phyloP scores from a whole-genome alignment of 2,329 filamentous ascomycete species.

The Cadophora gregata region DNA sequence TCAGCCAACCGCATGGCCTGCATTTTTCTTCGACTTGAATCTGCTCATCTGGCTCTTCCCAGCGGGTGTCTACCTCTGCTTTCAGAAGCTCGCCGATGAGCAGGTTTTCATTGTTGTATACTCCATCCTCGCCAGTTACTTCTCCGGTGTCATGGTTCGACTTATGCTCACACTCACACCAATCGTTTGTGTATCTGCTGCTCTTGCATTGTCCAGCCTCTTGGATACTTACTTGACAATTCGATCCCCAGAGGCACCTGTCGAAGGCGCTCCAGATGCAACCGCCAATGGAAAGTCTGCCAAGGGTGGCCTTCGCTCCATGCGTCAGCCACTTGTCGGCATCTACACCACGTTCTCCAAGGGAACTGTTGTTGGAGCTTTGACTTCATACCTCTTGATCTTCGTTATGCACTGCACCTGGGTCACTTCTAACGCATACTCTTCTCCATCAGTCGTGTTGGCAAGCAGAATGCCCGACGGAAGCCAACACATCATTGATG shows the following conservation, averaged over 20 bases:
- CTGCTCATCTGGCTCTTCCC: conserved; percentile 99
- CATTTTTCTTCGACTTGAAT: conserved; percentile 99
- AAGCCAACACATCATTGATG: conserved; percentile 97
- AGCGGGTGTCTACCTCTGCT: conserved; percentile 97
- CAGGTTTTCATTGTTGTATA: conserved; percentile 99
- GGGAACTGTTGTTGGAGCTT: conserved; percentile 71
- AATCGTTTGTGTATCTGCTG: conserved; percentile 92
- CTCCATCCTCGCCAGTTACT: conserved; percentile 95
- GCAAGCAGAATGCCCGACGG: conserved; percentile 92
- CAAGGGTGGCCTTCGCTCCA: conserved; percentile 67
- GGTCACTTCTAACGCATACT: conserved; percentile 99
- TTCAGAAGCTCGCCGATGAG: conserved; percentile 91
- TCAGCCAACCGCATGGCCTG: conserved; percentile 97
- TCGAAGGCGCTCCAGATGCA: conserved; percentile 50
- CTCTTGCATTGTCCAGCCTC: conserved; percentile 85
- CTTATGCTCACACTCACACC: conserved; percentile 97
- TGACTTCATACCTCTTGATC: conserved; percentile 82
- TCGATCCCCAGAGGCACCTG: conserved; percentile 63
- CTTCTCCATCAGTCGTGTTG: conserved; percentile 94
- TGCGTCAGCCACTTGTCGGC: conserved; percentile 76
- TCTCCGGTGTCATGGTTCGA: conserved; percentile 98
- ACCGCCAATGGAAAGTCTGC: conserved; percentile 50
- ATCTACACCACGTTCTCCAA: conserved; percentile 86
- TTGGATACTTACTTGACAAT: conserved; percentile 83
- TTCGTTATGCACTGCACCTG: conserved; percentile 99